Conservation (phyloP, 805 yeast species). For the Metschnikowia henanensis region DNA sequence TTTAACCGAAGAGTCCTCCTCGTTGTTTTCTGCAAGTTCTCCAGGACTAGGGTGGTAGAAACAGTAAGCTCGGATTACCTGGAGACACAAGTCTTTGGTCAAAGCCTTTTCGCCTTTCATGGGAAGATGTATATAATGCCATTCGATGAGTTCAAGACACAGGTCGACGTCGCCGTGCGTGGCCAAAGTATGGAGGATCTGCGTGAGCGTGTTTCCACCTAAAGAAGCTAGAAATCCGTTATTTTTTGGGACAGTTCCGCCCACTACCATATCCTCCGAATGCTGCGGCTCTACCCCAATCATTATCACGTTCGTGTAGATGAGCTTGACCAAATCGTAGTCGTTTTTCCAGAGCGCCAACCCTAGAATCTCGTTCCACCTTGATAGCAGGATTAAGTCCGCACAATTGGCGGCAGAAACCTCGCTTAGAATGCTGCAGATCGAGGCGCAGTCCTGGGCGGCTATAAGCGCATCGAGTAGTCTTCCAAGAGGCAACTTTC, state of each 20-base stretch:
- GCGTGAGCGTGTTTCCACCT: conserved; percentile 24
- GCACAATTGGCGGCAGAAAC: not conserved
- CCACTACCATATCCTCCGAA: conserved; percentile 27
- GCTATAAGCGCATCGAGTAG: conserved; percentile 19
- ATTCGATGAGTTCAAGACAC: conserved; percentile 35
- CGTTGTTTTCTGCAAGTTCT: conserved; percentile 8
- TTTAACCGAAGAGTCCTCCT: conserved; percentile 27
- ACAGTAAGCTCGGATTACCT: conserved; percentile 38
- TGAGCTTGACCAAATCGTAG: conserved; percentile 26
- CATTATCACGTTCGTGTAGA: conserved; percentile 34
- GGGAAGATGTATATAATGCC: conserved; percentile 34
- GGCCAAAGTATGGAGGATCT: conserved; percentile 32
- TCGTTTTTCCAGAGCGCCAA: conserved; percentile 26
- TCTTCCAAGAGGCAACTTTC: conserved; percentile 18
- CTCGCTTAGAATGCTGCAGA: conserved; percentile 13
- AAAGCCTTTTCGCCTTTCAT: conserved; percentile 34
- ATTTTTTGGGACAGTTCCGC: not conserved
- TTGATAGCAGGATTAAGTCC: conserved; percentile 3
- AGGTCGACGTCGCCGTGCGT: conserved; percentile 38
- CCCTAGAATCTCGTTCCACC: conserved; percentile 27
- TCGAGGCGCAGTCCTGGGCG: conserved; percentile 23
- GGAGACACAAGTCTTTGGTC: conserved; percentile 32
- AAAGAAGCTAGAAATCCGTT: conserved; percentile 20
- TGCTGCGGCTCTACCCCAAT: conserved; percentile 24
- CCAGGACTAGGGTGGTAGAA: conserved; percentile 13